Conservation (phyloP, 2,329 filamentous ascomycete genomes). For the Blastomyces gilchristii region DNA sequence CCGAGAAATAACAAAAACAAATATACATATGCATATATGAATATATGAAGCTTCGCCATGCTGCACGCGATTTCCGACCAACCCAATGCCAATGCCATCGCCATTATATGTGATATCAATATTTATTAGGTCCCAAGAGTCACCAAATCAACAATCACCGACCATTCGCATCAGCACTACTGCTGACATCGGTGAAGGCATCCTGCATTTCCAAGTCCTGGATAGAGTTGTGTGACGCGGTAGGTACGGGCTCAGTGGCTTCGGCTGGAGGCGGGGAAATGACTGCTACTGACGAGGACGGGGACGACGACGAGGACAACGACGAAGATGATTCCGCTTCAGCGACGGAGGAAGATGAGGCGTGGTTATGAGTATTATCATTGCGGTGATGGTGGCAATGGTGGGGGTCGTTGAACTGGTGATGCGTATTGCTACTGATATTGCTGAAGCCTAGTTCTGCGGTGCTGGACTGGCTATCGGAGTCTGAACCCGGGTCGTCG, state of each 20-base stretch:
- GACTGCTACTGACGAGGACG: background rate
- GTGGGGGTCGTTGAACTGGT: background rate
- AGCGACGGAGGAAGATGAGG: background rate
- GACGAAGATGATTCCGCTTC: background rate
- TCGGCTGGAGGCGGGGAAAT: background rate
- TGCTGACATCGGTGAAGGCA: constrained; percentile 6
- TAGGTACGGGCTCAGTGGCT: background rate
- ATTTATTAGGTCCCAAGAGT: background rate
- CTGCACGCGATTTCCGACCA: background rate
- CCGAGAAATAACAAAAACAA: background rate
- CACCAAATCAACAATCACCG: background rate
- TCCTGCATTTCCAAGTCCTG: constrained; percentile 8
- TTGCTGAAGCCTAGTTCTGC: constrained; percentile 3
- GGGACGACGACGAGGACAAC: background rate
- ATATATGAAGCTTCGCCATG: background rate
- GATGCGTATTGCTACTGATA: background rate
- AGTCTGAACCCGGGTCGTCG: constrained; percentile 7
- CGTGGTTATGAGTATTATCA: background rate
- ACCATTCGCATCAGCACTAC: background rate
- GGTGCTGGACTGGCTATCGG: constrained; percentile 6
- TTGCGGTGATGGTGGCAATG: background rate
- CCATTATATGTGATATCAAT: background rate
- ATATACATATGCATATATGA: background rate
- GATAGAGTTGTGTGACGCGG: background rate
- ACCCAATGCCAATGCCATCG: background rate